Base-by-base conservation (phyloP, 345 rosid species). In the Populus simonii region DNA sequence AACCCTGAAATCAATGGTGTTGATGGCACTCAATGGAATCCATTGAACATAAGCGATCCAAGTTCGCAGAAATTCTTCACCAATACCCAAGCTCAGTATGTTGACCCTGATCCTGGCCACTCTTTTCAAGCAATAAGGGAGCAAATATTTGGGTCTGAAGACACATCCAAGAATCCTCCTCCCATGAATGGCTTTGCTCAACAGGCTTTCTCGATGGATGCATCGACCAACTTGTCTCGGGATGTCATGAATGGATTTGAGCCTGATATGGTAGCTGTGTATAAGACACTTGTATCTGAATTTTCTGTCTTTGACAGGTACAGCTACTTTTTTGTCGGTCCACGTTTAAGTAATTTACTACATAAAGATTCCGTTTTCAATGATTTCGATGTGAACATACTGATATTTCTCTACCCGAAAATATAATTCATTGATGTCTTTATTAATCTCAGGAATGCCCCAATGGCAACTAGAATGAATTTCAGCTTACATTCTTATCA, bases 61-160 rank as follows among this genome's bases (percentile, higher is more conserved):
- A 74, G 43, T 2, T 95, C 96, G 0, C 33, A 73, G 3, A 83
- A 66, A 15, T 76, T 89, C 45, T 72, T 67, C 68, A 91, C 92
- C 85, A 79, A 84, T 55, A 77, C 88, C 51, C 81, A 85, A 78
- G 80, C 99, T 1, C 90, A 91, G 67, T 92, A 81, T 80, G 96
- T 93, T 15, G 99, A 95, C 83, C 97, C 99, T 2, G 98, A 95
- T 80, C 99, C 97, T 0, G 99, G 98, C 12, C 99, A 93, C 86
- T 95, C 99, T 1, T 95, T 95, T 49, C 97, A 95, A 72, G 99
- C 97, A 29, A 93, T 91, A 59, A 78, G 94, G 74, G 94, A 95
- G 79, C 98, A 95, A 82, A 87, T 95, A 35, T 93, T 93, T 78
- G 97, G 99, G 80, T 90, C 92, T 0, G 74, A 86, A 66, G 85